Percentiles rank a stretch among this genome's conserved stretches.
phyloP scores from a whole-genome alignment of 1,139 yeast genomes.

The Saccharomyces hybrid region DNA sequence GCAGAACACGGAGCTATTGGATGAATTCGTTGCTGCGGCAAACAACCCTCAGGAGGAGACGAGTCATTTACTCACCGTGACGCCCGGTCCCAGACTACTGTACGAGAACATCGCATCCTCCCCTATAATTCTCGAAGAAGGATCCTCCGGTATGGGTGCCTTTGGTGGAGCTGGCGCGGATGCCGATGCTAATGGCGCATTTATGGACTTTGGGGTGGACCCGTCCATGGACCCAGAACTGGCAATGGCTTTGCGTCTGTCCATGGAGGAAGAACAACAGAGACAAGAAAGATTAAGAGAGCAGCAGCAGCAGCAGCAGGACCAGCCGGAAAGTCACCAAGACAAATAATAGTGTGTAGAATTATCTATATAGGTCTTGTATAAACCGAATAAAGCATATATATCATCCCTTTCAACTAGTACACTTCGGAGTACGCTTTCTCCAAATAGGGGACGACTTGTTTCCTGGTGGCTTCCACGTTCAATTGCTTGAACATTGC shows the following conservation, averaged over 20 bases:
- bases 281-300: conserved; percentile 35
- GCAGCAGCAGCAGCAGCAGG: conserved; percentile 20
- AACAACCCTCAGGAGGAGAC: conserved; percentile 51
- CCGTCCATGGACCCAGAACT: conserved; percentile 95
- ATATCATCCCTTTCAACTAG: background rate
- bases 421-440: conserved; percentile 13
- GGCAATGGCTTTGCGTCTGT: conserved; percentile 70
- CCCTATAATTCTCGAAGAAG: conserved; percentile 32
- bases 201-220: conserved; percentile 62
- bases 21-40: conserved; percentile 69
- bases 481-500: conserved; percentile 46
- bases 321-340: background rate
- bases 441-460: conserved; percentile 57
- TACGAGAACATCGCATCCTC: conserved; percentile 34
- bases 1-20: conserved; percentile 69
- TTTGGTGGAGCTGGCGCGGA: conserved; percentile 36
- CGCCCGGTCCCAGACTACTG: conserved; percentile 80
- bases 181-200: conserved; percentile 34
- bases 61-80: conserved; percentile 77
- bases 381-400: background rate
- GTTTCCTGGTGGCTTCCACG: conserved; percentile 66
- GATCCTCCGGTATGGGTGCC: conserved; percentile 10
- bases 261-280: conserved; percentile 39
- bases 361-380: background rate
- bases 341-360: background rate